These are phyloP conservation scores for Logfia minima DNA, from an alignment of 129 eudicot genomes.

Conservation along the genomic window DNA sequence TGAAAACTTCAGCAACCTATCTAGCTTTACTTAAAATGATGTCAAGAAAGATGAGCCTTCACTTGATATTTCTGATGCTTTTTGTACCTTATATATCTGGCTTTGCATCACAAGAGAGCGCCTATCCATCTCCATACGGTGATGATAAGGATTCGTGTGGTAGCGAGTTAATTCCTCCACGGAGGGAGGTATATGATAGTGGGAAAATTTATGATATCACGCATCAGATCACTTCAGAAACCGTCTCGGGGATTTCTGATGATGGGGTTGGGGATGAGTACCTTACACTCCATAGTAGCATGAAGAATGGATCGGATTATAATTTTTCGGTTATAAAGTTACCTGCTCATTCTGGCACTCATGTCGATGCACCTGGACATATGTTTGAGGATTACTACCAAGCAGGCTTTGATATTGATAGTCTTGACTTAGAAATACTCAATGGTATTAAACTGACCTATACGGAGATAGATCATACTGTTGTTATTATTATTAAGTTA, in stretches of 20 bases:
- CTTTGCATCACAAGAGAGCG: constrained; percentile 22
- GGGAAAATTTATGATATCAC: constrained; percentile 71
- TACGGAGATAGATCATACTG: neutral
- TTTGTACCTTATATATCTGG: constrained; percentile 15
- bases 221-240: constrained; percentile 47
- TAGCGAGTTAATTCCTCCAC: constrained; percentile 34
- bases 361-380: constrained; percentile 97
- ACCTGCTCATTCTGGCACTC: constrained; percentile 77
- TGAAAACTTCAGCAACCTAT: constrained; percentile 17
- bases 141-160: constrained; percentile 23
- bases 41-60: constrained; percentile 26
- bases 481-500: neutral
- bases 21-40: neutral
- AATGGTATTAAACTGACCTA: neutral
- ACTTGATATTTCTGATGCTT: constrained; percentile 20
- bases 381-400: constrained; percentile 63
- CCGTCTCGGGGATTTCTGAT: constrained; percentile 41
- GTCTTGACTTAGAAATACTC: constrained; percentile 64
- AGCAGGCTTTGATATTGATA: constrained; percentile 74
- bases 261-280: constrained; percentile 51
- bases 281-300: constrained; percentile 47
- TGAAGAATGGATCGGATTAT: constrained; percentile 73
- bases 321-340: constrained; percentile 68
- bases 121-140: constrained; percentile 29
- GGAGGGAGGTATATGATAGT: constrained; percentile 51